Evolutionary conservation across 805 yeast genomes (phyloP).

Genomic region (Pichia sporocuriosa): DNA sequence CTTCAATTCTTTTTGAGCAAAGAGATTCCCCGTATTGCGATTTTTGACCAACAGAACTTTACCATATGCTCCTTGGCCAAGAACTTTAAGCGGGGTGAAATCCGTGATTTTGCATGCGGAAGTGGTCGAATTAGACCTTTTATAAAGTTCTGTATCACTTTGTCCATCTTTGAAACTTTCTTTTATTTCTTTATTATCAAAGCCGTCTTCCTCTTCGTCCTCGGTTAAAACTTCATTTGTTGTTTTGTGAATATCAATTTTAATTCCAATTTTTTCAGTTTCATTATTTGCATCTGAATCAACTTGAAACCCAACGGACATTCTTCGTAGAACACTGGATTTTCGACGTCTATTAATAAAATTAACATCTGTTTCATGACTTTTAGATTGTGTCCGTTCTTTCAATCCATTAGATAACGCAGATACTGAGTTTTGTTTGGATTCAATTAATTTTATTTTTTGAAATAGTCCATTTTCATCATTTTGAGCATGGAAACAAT

Average conservation of each 20-base stretch:
- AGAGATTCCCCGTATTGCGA: conserved; percentile 48
- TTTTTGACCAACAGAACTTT: conserved; percentile 72
- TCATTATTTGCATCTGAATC: background rate
- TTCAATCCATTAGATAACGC: no score
- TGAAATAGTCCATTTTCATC: no score
- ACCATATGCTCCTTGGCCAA: conserved; percentile 86
- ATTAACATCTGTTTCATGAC: no score
- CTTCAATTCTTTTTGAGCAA: conserved; percentile 78
- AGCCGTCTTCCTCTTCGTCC: conserved; percentile 11
- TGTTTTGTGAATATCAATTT: conserved; percentile 7
- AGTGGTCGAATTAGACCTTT: conserved; percentile 11
- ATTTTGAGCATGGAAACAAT: no score
- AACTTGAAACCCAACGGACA: no score
- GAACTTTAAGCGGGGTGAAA: conserved; percentile 61
- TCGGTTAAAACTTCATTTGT: conserved; percentile 4
- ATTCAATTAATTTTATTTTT: no score
- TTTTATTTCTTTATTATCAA: background rate
- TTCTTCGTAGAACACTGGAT: no score
- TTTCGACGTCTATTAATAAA: no score
- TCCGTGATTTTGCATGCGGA: conserved; percentile 34
- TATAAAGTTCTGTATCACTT: conserved; percentile 6
- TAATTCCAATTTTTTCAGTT: background rate
- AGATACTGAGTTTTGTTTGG: no score
- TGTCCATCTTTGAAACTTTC: conserved; percentile 1
- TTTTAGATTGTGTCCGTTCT: no score